These are phyloP conservation scores for Suhomyces prunicola DNA, from an alignment of 805 yeast species.

Conservation along the genomic window DNA sequence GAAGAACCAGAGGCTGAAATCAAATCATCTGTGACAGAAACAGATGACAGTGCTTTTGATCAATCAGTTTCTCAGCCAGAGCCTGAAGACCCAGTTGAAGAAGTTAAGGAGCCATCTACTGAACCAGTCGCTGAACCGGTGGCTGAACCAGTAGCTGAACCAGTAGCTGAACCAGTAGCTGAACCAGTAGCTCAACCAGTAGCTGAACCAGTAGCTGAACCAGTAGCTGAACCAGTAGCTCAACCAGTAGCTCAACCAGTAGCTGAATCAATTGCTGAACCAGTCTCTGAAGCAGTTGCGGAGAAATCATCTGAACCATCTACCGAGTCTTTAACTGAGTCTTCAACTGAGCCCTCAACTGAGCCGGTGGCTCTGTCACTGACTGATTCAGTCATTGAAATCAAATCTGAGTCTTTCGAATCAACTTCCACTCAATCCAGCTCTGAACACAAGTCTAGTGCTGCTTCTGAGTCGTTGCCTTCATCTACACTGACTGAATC, in stretches of 20 bases:
- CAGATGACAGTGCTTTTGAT: neutral
- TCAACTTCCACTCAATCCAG: neutral
- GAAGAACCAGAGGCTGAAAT: neutral
- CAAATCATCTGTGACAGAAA: neutral
- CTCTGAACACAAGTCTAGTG: neutral
- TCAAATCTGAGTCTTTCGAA: neutral
- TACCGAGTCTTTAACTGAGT: too few relatives aligned
- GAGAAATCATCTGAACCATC: neutral
- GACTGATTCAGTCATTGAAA: neutral
- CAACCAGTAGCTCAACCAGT: neutral
- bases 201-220: conserved; percentile 5
- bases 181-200: conserved; percentile 4
- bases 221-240: neutral
- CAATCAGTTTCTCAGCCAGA: neutral
- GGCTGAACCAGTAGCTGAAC: neutral
- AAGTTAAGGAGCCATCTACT: neutral
- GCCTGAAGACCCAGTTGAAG: neutral
- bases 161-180: neutral
- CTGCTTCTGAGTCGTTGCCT: neutral
- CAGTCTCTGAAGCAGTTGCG: neutral
- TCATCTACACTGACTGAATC: neutral
- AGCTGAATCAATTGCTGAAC: neutral
- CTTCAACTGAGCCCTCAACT: too few relatives aligned
- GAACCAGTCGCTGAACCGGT: conserved; percentile 4
- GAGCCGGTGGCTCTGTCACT: neutral